These are phyloP conservation scores for Kluyveromyces sp. DNA, from an alignment of 1,139 yeast genomes.

Conservation along the genomic window DNA sequence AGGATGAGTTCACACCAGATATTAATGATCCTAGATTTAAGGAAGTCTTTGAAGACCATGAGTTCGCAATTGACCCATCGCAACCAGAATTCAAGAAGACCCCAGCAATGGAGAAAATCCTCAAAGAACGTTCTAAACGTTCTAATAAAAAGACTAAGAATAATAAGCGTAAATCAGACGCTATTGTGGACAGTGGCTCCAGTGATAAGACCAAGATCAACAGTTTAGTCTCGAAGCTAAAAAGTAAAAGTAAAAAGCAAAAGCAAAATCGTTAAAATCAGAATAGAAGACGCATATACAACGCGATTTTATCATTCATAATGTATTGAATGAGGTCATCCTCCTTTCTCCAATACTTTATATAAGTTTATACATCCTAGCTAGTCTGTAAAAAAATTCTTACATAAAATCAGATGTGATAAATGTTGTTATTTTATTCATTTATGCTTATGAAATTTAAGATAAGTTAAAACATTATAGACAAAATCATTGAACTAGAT, in stretches of 20 bases:
- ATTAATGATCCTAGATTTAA: slow-evolving; percentile 79
- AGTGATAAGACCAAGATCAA: slow-evolving; percentile 7
- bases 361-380: no score
- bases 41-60: slow-evolving; percentile 81
- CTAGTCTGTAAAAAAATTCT: no score
- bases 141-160: slow-evolving; percentile 24
- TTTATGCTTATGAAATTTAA: no score
- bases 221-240: slow-evolving; percentile 24
- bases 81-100: slow-evolving; percentile 84
- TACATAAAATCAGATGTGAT: no score
- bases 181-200: neutral
- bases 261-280: neutral
- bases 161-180: slow-evolving; percentile 18
- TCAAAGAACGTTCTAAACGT: slow-evolving; percentile 67
- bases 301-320: no score
- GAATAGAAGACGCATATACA: slow-evolving; percentile 1
- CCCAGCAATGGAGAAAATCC: slow-evolving; percentile 71
- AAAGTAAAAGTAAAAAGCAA: slow-evolving; percentile 14
- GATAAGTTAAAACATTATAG: no score
- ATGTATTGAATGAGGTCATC: no score
- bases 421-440: no score
- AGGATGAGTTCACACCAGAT: slow-evolving; percentile 61
- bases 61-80: slow-evolving; percentile 87
- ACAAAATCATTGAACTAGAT: neutral
- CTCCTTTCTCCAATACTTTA: no score